Conservation (phyloP, 2,329 filamentous ascomycete genomes). For the Claviceps quebecensis region DNA sequence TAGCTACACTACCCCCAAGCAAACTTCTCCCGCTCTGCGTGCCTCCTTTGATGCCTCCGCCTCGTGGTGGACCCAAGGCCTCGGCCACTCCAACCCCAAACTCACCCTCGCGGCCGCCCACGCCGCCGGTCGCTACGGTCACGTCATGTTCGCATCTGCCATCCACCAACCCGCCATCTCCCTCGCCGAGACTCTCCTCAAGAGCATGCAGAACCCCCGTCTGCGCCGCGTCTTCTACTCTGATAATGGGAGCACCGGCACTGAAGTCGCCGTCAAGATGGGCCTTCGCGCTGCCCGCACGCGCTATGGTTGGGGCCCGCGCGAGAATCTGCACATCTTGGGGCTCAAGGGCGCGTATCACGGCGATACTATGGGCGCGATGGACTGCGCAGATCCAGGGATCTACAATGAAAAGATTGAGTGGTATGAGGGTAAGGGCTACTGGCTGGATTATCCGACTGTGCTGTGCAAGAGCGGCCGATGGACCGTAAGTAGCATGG, state of each 20-base stretch:
- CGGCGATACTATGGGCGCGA: conserved; percentile 76
- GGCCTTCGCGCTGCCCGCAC: conserved; percentile 53
- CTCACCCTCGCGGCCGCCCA: conserved; percentile 65
- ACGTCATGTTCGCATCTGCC: conserved; percentile 75
- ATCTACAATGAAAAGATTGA: conserved; percentile 72
- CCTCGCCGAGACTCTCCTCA: conserved; percentile 51
- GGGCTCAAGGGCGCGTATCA: conserved; percentile 74
- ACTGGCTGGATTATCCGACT: conserved; percentile 69
- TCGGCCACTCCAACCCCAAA: conserved; percentile 63
- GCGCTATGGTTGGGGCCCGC: conserved; percentile 51
- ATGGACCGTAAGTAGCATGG: conserved; percentile 50
- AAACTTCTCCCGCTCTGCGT: conserved; percentile 9
- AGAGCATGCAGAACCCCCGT: conserved; percentile 46
- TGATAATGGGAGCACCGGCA: conserved; percentile 71
- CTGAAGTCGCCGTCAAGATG: conserved; percentile 81
- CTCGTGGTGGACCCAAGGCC: conserved; percentile 84
- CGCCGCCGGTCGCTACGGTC: conserved; percentile 70
- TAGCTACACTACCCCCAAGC: too few relatives aligned
- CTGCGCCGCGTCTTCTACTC: conserved; percentile 65
- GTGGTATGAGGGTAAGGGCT: conserved; percentile 68
- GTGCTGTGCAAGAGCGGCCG: conserved; percentile 51
- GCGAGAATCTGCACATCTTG: conserved; percentile 49
- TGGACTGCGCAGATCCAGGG: conserved; percentile 71
- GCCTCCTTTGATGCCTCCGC: conserved; percentile 72
- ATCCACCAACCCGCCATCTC: conserved; percentile 65